Evolutionary conservation across 495 filamentous ascomycete genomes (phyloP), one percentile per base, ranked within the genome.

Genomic region (Penicillium samsonianum): DNA sequence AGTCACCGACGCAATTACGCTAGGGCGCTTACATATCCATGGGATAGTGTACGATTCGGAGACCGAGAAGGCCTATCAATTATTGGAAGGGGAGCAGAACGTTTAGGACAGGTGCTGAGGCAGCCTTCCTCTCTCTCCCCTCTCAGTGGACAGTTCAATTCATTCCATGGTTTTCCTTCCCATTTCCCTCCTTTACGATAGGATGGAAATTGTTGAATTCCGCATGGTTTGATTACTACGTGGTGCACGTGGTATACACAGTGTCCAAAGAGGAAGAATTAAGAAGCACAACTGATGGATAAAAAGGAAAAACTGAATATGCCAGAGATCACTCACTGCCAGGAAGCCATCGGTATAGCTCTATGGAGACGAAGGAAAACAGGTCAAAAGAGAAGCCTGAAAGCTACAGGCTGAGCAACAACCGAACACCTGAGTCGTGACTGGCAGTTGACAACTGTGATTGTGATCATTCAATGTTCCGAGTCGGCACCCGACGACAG

Each of bases 11-110:
- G 63, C 63, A 11, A 59, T 44, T 25, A 53, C 53, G n/a, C 17
- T 33, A 16, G 55, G 61, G 25, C 35, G 22, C 20, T 26, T 68
- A 35, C 53, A 60, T 10, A 30, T 68, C 8, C 66, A 68, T 46
- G 64, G 58, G 28, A 43, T 67, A n/a, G 64, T 68, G 16, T 67
- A 64, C 17, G 64, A 67, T 40, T 14, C 56, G 3, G 37, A 57
- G n/a, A 41, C 35, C 4, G 58, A 56, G 4, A 51, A 37, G 22
- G 61, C 58, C 11, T 40, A 35, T 20, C 37, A 35, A 50, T 16
- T 60, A n/a, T 26, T 44, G 12, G 52, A 60, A 26, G 30, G 37
- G 35, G 7, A 38, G 6, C 35, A 17, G 16, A 38, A 3, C 6
- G 0, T 3, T 5, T 17, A 17, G 16, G 17, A 17, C n/a, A 17